Conservation (phyloP, 2,329 filamentous ascomycete genomes). For the Botrytis aclada region DNA sequence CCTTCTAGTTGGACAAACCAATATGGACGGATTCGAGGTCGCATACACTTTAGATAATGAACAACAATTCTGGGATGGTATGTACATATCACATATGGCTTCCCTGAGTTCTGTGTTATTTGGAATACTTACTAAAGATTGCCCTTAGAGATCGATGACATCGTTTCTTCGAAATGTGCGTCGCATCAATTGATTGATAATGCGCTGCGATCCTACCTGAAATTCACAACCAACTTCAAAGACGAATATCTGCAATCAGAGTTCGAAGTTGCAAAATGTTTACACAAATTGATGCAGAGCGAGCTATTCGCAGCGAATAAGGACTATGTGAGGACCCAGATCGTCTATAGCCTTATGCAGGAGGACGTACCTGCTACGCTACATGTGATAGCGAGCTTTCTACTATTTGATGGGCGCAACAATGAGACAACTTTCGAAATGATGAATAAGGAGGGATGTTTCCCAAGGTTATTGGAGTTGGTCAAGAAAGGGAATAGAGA, state of each 20-base stretch:
- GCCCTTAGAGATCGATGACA: conserved; percentile 60
- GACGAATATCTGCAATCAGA: conserved; percentile 72
- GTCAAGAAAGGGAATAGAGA: conserved; percentile 62
- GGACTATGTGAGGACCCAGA: conserved; percentile 87
- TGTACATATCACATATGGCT: conserved; percentile 35
- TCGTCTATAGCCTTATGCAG: conserved; percentile 85
- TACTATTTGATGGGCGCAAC: conserved; percentile 80
- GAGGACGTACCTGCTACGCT: conserved; percentile 82
- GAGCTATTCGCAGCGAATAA: conserved; percentile 69
- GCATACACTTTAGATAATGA: conserved; percentile 70
- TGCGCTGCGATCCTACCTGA: conserved; percentile 77
- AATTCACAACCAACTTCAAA: conserved; percentile 72
- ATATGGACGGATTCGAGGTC: conserved; percentile 60
- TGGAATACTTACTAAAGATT: neutral
- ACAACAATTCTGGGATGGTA: conserved; percentile 88
- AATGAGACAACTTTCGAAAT: conserved; percentile 77
- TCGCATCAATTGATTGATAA: conserved; percentile 74
- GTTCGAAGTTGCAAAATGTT: conserved; percentile 76
- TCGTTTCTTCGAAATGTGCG: conserved; percentile 56
- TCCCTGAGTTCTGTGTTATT: neutral
- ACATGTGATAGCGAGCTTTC: conserved; percentile 76
- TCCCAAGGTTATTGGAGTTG: conserved; percentile 78
- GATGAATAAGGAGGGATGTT: conserved; percentile 85
- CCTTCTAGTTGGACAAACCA: neutral
- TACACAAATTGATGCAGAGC: conserved; percentile 73